These are phyloP conservation scores for Saccharum spontaneum DNA, from an alignment of 176 grass and related monocot species.

Conservation along the genomic window DNA sequence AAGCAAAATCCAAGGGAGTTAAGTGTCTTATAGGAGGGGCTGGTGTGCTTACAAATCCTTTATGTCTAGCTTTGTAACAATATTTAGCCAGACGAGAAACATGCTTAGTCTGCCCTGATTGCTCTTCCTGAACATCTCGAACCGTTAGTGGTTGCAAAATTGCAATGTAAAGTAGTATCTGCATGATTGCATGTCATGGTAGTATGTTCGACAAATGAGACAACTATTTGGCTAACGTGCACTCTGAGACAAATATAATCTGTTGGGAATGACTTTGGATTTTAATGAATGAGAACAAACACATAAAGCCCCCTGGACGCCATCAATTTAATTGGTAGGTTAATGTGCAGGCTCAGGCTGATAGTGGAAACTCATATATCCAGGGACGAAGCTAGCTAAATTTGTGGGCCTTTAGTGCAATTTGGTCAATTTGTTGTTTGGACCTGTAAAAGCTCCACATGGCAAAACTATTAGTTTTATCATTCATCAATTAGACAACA, in stretches of 20 bases:
- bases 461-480: not conserved
- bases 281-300: not conserved
- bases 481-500: not conserved
- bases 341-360: not conserved
- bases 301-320: not conserved
- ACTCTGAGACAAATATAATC: not conserved
- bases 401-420: not conserved
- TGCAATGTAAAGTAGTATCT: not conserved
- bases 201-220: slow-evolving; percentile 1
- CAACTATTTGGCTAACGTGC: not conserved
- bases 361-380: not conserved
- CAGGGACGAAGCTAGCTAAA: not conserved
- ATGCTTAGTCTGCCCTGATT: not conserved
- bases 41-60: not conserved
- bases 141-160: not conserved
- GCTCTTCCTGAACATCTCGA: not conserved
- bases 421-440: not conserved
- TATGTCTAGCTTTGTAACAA: not conserved
- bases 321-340: slow-evolving; percentile 5
- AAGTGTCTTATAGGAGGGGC: not conserved
- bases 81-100: not conserved
- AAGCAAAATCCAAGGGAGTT: not conserved
- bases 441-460: not conserved
- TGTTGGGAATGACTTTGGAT: not conserved
- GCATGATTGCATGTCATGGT: not conserved